Conservation (phyloP, 805 yeast species). For the Nakazawaea peltata region DNA sequence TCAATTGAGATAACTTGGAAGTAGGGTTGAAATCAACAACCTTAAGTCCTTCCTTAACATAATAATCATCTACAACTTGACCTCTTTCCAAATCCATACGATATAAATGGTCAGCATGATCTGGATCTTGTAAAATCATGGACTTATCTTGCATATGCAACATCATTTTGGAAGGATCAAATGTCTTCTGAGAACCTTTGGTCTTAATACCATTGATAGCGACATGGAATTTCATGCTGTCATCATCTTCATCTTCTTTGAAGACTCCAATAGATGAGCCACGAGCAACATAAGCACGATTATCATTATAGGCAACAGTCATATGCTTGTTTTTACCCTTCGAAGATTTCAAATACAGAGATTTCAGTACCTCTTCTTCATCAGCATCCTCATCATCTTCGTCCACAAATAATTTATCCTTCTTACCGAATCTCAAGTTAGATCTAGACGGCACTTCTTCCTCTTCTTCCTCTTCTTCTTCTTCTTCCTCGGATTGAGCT, state of each 20-base stretch:
- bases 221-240: slow-evolving; percentile 50
- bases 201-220: slow-evolving; percentile 55
- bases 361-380: slow-evolving; percentile 13
- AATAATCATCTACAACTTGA: slow-evolving; percentile 82
- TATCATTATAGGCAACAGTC: slow-evolving; percentile 62
- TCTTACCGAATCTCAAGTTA: slow-evolving; percentile 11
- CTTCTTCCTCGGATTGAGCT: slow-evolving; percentile 22
- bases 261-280: slow-evolving; percentile 80
- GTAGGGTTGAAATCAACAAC: slow-evolving; percentile 59
- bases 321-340: slow-evolving; percentile 51
- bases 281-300: slow-evolving; percentile 72
- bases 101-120: slow-evolving; percentile 38
- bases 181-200: slow-evolving; percentile 34
- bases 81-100: slow-evolving; percentile 79
- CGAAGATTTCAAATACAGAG: slow-evolving; percentile 13
- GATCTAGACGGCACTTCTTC: slow-evolving; percentile 23
- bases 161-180: slow-evolving; percentile 40
- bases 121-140: slow-evolving; percentile 55
- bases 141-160: slow-evolving; percentile 67
- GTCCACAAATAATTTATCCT: slow-evolving; percentile 16
- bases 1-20: slow-evolving; percentile 65
- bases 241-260: slow-evolving; percentile 43
- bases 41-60: slow-evolving; percentile 37
- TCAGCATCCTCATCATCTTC: slow-evolving; percentile 28
- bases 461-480: slow-evolving; percentile 21